A percentile compares a stretch with the other conserved stretches of the same genome.
Conservation (phyloP, 441 rosid genomes). For the Bocquillonia castaneifolia region DNA sequence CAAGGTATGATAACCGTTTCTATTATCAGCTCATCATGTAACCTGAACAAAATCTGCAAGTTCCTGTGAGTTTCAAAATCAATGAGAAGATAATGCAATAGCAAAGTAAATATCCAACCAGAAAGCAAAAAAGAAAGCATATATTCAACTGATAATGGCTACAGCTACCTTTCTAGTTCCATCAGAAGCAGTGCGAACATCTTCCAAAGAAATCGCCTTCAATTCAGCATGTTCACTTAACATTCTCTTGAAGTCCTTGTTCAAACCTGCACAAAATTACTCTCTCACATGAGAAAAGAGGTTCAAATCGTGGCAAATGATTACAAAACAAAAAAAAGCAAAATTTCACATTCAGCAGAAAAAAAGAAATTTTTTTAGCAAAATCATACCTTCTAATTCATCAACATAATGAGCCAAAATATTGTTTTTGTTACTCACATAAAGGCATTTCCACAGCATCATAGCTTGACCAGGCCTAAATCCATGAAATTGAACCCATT, state of each 20-base stretch:
- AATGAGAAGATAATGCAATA: slow-evolving; percentile 42
- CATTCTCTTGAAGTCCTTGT: slow-evolving; percentile 78
- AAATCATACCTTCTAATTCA: slow-evolving; percentile 56
- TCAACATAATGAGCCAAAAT: slow-evolving; percentile 60
- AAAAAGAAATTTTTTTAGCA: no score
- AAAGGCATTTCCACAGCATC: slow-evolving; percentile 88
- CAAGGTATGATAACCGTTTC: slow-evolving; percentile 89
- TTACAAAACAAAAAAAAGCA: no score
- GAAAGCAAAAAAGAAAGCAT: neutral
- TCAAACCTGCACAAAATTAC: slow-evolving; percentile 48
- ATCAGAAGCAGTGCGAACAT: slow-evolving; percentile 61
- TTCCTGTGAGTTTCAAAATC: slow-evolving; percentile 66
- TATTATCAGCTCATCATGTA: slow-evolving; percentile 70
- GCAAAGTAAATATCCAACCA: neutral
- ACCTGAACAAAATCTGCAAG: slow-evolving; percentile 80
- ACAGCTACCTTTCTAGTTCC: slow-evolving; percentile 78
- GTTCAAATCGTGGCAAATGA: no score
- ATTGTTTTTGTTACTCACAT: slow-evolving; percentile 40
- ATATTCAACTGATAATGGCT: slow-evolving; percentile 12
- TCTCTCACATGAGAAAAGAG: no score
- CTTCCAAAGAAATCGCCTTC: slow-evolving; percentile 61
- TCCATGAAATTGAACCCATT: slow-evolving; percentile 80
- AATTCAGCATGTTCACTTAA: slow-evolving; percentile 55
- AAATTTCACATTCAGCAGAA: no score
- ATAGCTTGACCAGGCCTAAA: slow-evolving; percentile 86